A percentile compares a stretch with the other conserved stretches of the same genome.
Evolutionary conservation across 176 grass and related monocot species (phyloP).

Genomic region (Hordeum vulgare): DNA sequence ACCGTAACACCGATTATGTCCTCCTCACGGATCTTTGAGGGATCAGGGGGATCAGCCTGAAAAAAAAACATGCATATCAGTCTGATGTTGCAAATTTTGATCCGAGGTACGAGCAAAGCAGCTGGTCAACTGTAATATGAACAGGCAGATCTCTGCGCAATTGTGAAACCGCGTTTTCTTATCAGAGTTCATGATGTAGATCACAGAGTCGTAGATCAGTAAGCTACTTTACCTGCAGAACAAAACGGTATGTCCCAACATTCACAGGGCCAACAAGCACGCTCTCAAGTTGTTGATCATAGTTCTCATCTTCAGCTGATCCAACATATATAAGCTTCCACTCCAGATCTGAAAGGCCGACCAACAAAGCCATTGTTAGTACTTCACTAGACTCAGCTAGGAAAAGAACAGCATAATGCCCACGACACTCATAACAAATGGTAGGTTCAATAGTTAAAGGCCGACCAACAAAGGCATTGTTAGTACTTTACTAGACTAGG

Average conservation of each 20-base stretch:
- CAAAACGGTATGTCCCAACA: slow-evolving; percentile 92
- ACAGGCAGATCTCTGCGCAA: background rate
- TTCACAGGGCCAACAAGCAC: slow-evolving; percentile 95
- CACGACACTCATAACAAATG: background rate
- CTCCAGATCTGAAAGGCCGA: slow-evolving; percentile 52
- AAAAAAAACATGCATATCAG: background rate
- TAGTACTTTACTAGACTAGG: background rate
- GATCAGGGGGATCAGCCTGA: slow-evolving; percentile 88
- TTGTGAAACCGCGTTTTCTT: background rate
- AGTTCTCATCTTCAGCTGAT: slow-evolving; percentile 95
- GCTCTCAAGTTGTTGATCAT: slow-evolving; percentile 89
- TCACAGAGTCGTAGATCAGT: background rate
- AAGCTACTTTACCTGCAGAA: slow-evolving; percentile 66
- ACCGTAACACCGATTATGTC: slow-evolving; percentile 98
- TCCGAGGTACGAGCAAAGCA: background rate
- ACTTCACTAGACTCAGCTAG: background rate
- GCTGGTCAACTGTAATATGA: background rate
- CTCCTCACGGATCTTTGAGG: slow-evolving; percentile 87
- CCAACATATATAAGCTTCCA: slow-evolving; percentile 95
- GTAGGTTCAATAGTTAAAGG: background rate
- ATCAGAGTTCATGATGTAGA: background rate
- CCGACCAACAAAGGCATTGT: background rate
- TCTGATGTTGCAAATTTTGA: slow-evolving; percentile 2
- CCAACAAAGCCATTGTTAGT: background rate
- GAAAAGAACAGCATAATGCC: background rate